Evolutionary conservation across 1,284 basidiomycete genomes (phyloP).

Genomic region (Hemileia vastatrix): DNA sequence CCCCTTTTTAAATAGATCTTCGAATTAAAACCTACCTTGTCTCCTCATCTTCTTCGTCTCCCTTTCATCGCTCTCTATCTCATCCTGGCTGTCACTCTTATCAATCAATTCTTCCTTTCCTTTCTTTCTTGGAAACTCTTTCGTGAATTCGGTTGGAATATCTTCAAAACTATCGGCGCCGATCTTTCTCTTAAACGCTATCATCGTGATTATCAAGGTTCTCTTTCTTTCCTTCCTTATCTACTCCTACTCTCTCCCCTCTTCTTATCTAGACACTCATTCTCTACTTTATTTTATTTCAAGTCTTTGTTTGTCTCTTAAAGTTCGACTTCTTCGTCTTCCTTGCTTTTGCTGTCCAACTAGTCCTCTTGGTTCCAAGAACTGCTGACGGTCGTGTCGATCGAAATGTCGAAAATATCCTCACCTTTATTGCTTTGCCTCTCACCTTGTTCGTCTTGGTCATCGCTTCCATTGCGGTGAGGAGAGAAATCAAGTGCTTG

Average conservation of each 20-base stretch:
- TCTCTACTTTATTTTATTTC: no score
- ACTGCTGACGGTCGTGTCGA: no score
- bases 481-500: not conserved
- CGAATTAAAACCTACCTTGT: no score
- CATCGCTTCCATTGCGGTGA: slow-evolving; percentile 6
- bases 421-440: slow-evolving; percentile 13
- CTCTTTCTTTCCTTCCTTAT: no score
- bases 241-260: no score
- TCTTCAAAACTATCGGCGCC: slow-evolving; percentile 15
- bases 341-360: slow-evolving; percentile 12
- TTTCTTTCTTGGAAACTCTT: slow-evolving; percentile 18
- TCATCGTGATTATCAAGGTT: slow-evolving; percentile 16
- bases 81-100: slow-evolving; percentile 5
- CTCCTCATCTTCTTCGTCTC: not conserved
- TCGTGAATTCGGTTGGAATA: slow-evolving; percentile 19
- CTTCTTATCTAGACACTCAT: no score
- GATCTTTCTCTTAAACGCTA: slow-evolving; percentile 11
- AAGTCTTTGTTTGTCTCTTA: slow-evolving; percentile 12
- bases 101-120: not conserved
- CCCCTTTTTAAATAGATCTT: slow-evolving; percentile 3
- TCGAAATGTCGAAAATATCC: not conserved
- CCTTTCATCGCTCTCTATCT: slow-evolving; percentile 1
- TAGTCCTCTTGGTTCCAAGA: slow-evolving; percentile 11
- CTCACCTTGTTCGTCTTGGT: not conserved
- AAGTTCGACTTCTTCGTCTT: slow-evolving; percentile 22